Evolutionary conservation across 768 basidiomycete genomes (phyloP).

Genomic region (Megacollybia marginata): DNA sequence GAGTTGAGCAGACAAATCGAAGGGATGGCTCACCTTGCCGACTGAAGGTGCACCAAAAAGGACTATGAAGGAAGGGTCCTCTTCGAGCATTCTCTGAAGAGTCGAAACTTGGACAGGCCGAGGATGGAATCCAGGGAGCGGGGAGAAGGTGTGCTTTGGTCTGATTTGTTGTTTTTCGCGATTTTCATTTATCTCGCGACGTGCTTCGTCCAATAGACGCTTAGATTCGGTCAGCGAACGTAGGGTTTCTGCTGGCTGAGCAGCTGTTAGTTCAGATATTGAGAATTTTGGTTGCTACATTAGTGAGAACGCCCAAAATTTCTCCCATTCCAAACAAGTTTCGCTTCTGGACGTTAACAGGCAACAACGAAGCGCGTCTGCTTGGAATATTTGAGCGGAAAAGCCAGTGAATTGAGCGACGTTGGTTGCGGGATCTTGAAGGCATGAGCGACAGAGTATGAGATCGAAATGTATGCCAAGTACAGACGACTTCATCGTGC

Average conservation of each 20-base stretch:
- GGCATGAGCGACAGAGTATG: no score
- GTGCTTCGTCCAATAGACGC: slow-evolving; percentile 69
- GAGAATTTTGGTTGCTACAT: slow-evolving; percentile 37
- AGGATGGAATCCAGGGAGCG: slow-evolving; percentile 67
- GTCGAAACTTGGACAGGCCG: slow-evolving; percentile 60
- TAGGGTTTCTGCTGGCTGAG: slow-evolving; percentile 70
- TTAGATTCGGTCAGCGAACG: slow-evolving; percentile 75
- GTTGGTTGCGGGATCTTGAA: no score
- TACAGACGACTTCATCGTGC: no score
- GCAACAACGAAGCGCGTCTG: slow-evolving; percentile 50
- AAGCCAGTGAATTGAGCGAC: slow-evolving; percentile 56
- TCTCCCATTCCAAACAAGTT: slow-evolving; percentile 79
- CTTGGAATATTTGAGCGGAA: slow-evolving; percentile 71
- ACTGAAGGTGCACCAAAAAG: slow-evolving; percentile 77
- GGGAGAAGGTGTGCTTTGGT: slow-evolving; percentile 71
- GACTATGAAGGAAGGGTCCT: slow-evolving; percentile 72
- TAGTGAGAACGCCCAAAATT: slow-evolving; percentile 65
- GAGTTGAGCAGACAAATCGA: not conserved
- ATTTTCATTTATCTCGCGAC: slow-evolving; percentile 64
- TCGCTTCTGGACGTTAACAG: slow-evolving; percentile 54
- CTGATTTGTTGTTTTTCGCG: slow-evolving; percentile 59
- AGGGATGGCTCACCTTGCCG: slow-evolving; percentile 50
- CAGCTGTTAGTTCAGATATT: slow-evolving; percentile 5
- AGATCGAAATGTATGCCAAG: no score
- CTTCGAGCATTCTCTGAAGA: slow-evolving; percentile 58